Conservation (phyloP, 73 alveolate genomes). For the Paramecium sexaurelia region DNA sequence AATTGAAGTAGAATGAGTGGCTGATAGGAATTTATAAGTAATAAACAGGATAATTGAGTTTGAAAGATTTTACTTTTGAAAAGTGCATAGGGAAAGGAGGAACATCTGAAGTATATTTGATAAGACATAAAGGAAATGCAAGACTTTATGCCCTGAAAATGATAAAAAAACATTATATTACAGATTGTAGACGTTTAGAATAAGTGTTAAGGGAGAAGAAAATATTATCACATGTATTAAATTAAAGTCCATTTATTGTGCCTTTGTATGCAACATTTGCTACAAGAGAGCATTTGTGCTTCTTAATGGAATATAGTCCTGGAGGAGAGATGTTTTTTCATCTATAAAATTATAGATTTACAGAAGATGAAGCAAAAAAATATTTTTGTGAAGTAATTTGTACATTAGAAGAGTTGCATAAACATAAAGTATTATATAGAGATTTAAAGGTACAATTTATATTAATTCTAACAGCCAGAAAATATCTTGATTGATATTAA, state of each 20-base stretch:
- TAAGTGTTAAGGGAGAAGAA: constrained; percentile 64
- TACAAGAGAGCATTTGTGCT: constrained; percentile 56
- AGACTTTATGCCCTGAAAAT: constrained; percentile 63
- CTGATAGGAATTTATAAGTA: constrained; percentile 19
- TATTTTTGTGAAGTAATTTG: constrained; percentile 70
- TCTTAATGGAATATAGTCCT: constrained; percentile 84
- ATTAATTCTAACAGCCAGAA: constrained; percentile 70
- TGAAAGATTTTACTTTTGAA: constrained; percentile 53
- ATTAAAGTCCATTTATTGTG: constrained; percentile 49
- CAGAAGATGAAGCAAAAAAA: constrained; percentile 70
- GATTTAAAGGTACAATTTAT: constrained; percentile 66
- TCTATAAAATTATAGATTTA: constrained; percentile 56
- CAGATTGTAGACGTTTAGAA: constrained; percentile 67
- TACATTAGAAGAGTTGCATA: constrained; percentile 76
- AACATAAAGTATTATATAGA: constrained; percentile 71
- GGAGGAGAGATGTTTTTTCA: constrained; percentile 82
- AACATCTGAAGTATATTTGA: constrained; percentile 68
- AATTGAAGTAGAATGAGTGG: constrained; percentile 48
- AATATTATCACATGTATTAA: constrained; percentile 58
- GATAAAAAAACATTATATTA: constrained; percentile 60
- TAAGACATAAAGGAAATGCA: constrained; percentile 61
- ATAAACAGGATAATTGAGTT: not conserved
- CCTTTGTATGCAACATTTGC: constrained; percentile 66
- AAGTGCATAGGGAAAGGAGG: constrained; percentile 70
- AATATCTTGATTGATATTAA: constrained; percentile 74